Evolutionary conservation across 345 rosid genomes (phyloP).

Genomic region (Salix viminalis): DNA sequence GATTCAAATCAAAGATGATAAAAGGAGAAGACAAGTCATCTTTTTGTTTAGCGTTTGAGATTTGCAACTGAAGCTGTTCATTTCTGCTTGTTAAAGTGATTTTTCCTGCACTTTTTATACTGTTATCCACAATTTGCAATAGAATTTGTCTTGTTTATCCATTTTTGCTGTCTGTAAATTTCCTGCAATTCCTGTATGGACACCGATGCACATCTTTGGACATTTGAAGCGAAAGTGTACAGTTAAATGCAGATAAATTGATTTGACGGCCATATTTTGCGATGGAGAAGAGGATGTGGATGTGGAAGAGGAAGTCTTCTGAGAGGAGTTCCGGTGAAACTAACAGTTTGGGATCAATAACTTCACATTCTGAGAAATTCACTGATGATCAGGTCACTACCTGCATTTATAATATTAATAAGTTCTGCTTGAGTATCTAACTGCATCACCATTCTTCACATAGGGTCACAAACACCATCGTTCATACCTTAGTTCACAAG

Average conservation of each 20-base stretch:
- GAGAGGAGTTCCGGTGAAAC: constrained; percentile 73
- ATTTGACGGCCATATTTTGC: constrained; percentile 5
- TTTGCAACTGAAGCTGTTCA: constrained; percentile 20
- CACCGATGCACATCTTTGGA: not conserved
- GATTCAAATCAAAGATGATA: constrained; percentile 55
- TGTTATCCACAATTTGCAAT: not conserved
- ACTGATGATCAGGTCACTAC: constrained; percentile 85
- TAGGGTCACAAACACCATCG: not conserved
- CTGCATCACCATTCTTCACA: not conserved
- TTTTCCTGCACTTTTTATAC: constrained; percentile 1
- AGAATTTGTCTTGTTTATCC: constrained; percentile 8
- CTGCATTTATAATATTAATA: not conserved
- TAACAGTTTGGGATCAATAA: constrained; percentile 64
- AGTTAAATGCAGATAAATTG: no score
- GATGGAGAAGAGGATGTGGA: constrained; percentile 81
- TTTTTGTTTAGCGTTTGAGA: constrained; percentile 11
- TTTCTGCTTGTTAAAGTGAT: constrained; percentile 27
- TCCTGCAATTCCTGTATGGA: not conserved
- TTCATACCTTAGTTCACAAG: not conserved
- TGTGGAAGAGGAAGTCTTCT: constrained; percentile 65
- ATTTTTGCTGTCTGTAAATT: constrained; percentile 5
- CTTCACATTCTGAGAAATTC: constrained; percentile 66
- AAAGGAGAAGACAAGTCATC: constrained; percentile 36
- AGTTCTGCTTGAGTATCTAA: not conserved
- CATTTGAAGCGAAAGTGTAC: not conserved